Percentiles rank a stretch among this genome's conserved stretches.
These are phyloP conservation scores for Filobasidium wieringae DNA, from an alignment of 768 basidiomycete species.

Conservation along the genomic window DNA sequence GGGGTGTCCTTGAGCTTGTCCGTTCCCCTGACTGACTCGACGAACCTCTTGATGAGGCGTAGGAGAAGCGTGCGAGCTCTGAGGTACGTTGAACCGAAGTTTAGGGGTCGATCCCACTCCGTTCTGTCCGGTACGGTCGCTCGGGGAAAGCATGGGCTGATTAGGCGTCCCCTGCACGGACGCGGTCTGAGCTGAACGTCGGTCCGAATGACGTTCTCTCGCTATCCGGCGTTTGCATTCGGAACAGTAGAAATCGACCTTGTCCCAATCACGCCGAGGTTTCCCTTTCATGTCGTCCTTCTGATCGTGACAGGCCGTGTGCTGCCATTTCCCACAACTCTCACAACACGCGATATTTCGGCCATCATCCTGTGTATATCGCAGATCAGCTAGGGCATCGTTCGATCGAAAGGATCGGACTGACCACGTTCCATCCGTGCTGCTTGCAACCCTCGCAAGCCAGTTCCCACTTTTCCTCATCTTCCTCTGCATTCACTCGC, in stretches of 20 bases:
- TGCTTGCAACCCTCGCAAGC: slow-evolving; percentile 76
- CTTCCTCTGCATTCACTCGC: slow-evolving; percentile 29
- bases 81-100: neutral
- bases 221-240: slow-evolving; percentile 1
- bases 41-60: neutral
- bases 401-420: slow-evolving; percentile 23
- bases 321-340: slow-evolving; percentile 75
- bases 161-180: neutral
- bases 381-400: slow-evolving; percentile 11
- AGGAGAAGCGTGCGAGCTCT: neutral
- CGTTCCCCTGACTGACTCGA: too few species aligned
- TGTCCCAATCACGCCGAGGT: slow-evolving; percentile 66
- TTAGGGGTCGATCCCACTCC: too few species aligned
- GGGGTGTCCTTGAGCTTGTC: too few species aligned
- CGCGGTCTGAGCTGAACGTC: neutral
- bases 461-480: slow-evolving; percentile 65
- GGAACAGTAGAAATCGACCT: slow-evolving; percentile 67
- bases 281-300: slow-evolving; percentile 55
- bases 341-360: slow-evolving; percentile 71
- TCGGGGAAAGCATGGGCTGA: too few species aligned
- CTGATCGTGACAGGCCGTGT: slow-evolving; percentile 69
- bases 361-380: slow-evolving; percentile 56
- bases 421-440: slow-evolving; percentile 60
- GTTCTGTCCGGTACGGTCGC: too few species aligned
- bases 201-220: neutral